Evolutionary conservation across 257 asterid species (phyloP), one percentile per base, ranked within the genome.

Genomic region (Solanum boliviense): DNA sequence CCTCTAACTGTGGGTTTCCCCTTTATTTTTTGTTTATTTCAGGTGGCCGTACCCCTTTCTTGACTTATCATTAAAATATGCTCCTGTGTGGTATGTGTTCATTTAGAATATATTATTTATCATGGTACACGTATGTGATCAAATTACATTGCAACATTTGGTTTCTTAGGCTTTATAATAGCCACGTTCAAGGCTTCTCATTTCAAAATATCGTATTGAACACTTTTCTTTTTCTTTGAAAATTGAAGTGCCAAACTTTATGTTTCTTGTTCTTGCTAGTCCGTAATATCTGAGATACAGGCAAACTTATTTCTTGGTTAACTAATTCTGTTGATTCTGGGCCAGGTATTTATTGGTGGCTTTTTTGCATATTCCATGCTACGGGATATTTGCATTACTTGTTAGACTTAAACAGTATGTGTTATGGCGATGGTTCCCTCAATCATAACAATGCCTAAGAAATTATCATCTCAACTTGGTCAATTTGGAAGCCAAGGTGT

Each of bases 1-100:
- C 73, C 62, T 34, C 25, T 48, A 46, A 58, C 65, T 56, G 41
- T 84, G 87, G 87, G 39, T 86, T 70, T 78, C 79, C 81, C 88
- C 44, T 84, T 62, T 75, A 76, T 31, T 82, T 58, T 68, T 84
- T 46, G 52, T 88, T 74, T 87, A 27, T 89, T 91, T 89, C 89
- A 97, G 99, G 99, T 97, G 99, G 99, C 99, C 99, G 3, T 97
- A 97, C 92, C 99, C 99, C 75, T 92, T 95, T 89, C 98, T 97
- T 87, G 98, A 97, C 88, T 88, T 97, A 88, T 93, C 98, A 60
- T 31, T 31, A 18, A 38, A 88, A 39, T 87, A 87, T 83, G 92
- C 98, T 87, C 96, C 98, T 23, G 9, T 92, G 31, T 97, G 99
- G 99, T 95, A 90, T 68, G 98, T 44, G 52, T 85, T 36, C 68